A percentile compares a stretch with the other conserved stretches of the same genome.
Evolutionary conservation across 208 protist genomes (phyloP).

Genomic region (Trypanosoma avium): DNA sequence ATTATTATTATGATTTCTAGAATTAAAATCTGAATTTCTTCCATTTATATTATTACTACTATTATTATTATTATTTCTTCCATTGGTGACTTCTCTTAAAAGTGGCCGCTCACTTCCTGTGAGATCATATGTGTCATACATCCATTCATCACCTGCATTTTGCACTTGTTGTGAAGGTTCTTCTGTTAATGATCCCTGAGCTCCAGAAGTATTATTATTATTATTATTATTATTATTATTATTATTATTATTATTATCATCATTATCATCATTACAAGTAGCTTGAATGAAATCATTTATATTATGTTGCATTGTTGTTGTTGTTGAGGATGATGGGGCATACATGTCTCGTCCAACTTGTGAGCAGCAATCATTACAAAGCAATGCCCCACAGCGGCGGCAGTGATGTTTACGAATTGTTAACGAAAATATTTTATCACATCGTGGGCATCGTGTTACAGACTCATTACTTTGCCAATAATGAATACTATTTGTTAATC

Average conservation of each 20-base stretch:
- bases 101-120: neutral
- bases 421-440: slow-evolving; percentile 43
- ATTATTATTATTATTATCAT: neutral
- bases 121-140: slow-evolving; percentile 21
- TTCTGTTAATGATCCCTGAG: no score
- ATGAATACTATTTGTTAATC: neutral
- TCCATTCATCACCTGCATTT: neutral
- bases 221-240: neutral
- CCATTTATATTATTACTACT: no score
- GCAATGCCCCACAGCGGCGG: slow-evolving; percentile 63
- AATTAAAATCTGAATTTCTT: neutral
- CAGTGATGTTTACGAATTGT: slow-evolving; percentile 62
- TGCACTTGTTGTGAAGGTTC: no score
- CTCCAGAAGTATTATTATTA: neutral
- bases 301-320: no score
- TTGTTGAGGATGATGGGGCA: neutral
- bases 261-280: neutral
- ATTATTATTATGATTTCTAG: neutral
- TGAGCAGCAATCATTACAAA: slow-evolving; percentile 62
- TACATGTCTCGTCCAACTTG: slow-evolving; percentile 58
- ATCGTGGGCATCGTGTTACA: slow-evolving; percentile 40
- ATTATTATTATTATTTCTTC: no score
- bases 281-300: neutral
- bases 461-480: slow-evolving; percentile 60
- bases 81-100: neutral